Percentiles rank a stretch among this genome's conserved stretches.
phyloP scores from a whole-genome alignment of 176 grass and related monocot genomes.

The Carex kokanica region DNA sequence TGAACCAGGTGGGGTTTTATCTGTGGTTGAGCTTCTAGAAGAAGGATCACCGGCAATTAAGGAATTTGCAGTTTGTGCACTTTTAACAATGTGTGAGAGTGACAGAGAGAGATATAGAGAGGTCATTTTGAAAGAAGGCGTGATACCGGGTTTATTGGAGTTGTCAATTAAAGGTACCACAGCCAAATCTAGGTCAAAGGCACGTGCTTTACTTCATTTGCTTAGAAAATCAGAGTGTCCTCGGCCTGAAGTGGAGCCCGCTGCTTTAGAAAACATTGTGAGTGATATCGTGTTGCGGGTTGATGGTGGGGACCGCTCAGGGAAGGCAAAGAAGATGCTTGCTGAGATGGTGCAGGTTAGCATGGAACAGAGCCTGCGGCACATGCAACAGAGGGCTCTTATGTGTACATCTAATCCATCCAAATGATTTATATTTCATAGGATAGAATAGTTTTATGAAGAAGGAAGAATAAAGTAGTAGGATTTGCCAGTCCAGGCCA shows the following conservation, averaged over 20 bases:
- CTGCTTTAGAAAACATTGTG: slow-evolving; percentile 77
- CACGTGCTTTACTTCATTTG: slow-evolving; percentile 56
- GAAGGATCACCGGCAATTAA: slow-evolving; percentile 73
- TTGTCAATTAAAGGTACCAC: slow-evolving; percentile 70
- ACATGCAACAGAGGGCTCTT: slow-evolving; percentile 76
- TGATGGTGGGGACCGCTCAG: slow-evolving; percentile 60
- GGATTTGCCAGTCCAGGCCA: slow-evolving; percentile 44
- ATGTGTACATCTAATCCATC: slow-evolving; percentile 24
- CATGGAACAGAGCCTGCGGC: slow-evolving; percentile 98
- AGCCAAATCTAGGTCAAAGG: slow-evolving; percentile 60
- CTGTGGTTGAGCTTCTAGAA: slow-evolving; percentile 86
- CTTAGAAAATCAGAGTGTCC: slow-evolving; percentile 49
- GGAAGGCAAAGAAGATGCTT: slow-evolving; percentile 96
- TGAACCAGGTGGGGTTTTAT: slow-evolving; percentile 67
- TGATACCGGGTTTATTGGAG: slow-evolving; percentile 79
- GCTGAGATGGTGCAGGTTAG: slow-evolving; percentile 97
- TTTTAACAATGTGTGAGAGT: slow-evolving; percentile 73
- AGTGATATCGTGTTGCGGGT: slow-evolving; percentile 72
- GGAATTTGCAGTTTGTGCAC: slow-evolving; percentile 74
- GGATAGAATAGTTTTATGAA: neutral
- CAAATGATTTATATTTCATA: neutral
- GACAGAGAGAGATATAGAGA: slow-evolving; percentile 71
- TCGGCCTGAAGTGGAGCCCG: slow-evolving; percentile 47
- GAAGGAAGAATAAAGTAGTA: slow-evolving; percentile 27
- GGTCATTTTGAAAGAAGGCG: slow-evolving; percentile 75